Base-by-base conservation (phyloP, 331 rosid species). In the Stylosanthes scabra region DNA sequence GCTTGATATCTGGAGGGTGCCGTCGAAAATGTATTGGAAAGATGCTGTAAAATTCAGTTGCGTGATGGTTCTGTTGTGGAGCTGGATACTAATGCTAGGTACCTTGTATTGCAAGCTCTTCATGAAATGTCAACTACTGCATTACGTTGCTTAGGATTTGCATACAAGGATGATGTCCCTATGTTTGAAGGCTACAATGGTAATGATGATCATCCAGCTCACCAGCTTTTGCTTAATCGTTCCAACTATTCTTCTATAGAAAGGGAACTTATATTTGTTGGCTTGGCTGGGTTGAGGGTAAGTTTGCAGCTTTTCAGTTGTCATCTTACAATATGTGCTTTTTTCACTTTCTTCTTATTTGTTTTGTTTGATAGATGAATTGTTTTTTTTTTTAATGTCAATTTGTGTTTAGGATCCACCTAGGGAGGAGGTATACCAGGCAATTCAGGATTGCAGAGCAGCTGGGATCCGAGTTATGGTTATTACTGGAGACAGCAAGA, bases 401-500 rank as follows among this genome's bases (percentile, higher is more conserved):
- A 50, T 63, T 54, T 51, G 66, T 80, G 9, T 5, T 3, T 42
- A 91, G 97, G 97, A 91, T 74, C 97, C 97, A 9, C 97, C 97
- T 27, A 82, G 97, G 79, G 85, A 69, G 63, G 97, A 91, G 84
- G 97, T 91, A 71, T 50, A 68, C 59, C 83, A 82, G 66, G 97
- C 97, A 68, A 91, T 88, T 46, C 81, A 85, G 80, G 97, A 91
- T 84, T 88, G 95, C 85, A 82, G 88, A 79, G 92, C 89, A 11
- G 97, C 97, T 65, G 95, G 97, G 67, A 85, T 88, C 54, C 89
- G 89, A 69, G 90, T 91, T 49, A 88, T 88, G 84, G 97, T 91
- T 20, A 91, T 91, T 57, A 91, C 97, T 0, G 95, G 95, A 59
- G 97, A 91, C 72, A 91, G 88, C 72, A 77, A 87, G 83, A 73